Evolutionary conservation across 805 yeast species (phyloP).

Genomic region (Nakazawaea sp.): DNA sequence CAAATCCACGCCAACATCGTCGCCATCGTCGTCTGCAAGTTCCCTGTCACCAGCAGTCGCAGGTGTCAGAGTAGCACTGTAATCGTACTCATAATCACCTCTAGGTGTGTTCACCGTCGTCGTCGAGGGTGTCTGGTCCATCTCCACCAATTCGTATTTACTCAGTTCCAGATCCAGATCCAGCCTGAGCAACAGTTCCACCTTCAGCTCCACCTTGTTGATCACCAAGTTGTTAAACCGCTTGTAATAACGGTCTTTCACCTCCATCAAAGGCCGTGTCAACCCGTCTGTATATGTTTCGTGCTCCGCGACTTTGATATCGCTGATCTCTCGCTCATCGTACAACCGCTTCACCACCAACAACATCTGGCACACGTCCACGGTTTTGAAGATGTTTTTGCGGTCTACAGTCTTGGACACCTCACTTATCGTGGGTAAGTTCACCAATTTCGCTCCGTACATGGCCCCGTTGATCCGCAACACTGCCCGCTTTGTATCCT

Average conservation of each 20-base stretch:
- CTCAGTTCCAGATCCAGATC: slow-evolving; percentile 85
- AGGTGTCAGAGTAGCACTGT: slow-evolving; percentile 14
- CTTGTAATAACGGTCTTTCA: slow-evolving; percentile 64
- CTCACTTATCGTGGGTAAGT: slow-evolving; percentile 84
- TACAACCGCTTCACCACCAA: slow-evolving; percentile 55
- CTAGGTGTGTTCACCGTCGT: slow-evolving; percentile 23
- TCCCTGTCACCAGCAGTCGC: slow-evolving; percentile 9
- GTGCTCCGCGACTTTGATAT: slow-evolving; percentile 23
- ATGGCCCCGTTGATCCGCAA: slow-evolving; percentile 60
- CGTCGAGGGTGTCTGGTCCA: slow-evolving; percentile 29
- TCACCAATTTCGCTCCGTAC: slow-evolving; percentile 82
- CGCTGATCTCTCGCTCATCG: slow-evolving; percentile 37
- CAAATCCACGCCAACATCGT: slow-evolving; percentile 24
- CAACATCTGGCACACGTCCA: slow-evolving; percentile 82
- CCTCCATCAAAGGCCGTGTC: slow-evolving; percentile 72
- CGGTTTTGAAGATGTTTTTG: slow-evolving; percentile 80
- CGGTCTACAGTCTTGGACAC: slow-evolving; percentile 83
- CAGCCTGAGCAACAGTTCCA: slow-evolving; percentile 62
- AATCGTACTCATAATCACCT: slow-evolving; percentile 3
- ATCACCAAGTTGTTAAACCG: slow-evolving; percentile 65
- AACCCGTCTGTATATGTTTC: slow-evolving; percentile 66
- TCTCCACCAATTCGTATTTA: slow-evolving; percentile 67
- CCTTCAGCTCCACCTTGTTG: slow-evolving; percentile 71
- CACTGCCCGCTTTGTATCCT: slow-evolving; percentile 73
- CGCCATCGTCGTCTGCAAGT: slow-evolving; percentile 20